Evolutionary conservation across 768 basidiomycete species (phyloP).

Genomic region (Pleurotus eryngii): DNA sequence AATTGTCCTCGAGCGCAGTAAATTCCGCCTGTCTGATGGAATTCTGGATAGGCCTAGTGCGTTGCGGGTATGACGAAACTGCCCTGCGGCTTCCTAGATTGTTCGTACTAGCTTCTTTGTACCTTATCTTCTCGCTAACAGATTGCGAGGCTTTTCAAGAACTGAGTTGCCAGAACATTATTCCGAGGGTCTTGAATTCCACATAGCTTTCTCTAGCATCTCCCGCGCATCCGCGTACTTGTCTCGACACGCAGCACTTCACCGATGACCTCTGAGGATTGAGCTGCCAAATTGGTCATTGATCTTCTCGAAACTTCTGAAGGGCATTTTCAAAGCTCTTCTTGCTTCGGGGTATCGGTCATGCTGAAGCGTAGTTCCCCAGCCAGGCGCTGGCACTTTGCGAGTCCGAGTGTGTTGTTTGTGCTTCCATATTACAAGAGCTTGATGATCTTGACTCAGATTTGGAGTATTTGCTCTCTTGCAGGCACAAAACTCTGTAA

Average conservation of each 20-base stretch:
- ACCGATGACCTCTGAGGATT: slow-evolving; percentile 3
- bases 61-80: slow-evolving; percentile 1
- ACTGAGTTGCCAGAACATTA: slow-evolving; percentile 9
- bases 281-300: slow-evolving; percentile 2
- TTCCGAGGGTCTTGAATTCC: slow-evolving; percentile 5
- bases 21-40: slow-evolving; percentile 2
- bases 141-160: slow-evolving; percentile 8
- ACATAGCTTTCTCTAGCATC: neutral
- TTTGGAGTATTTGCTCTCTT: slow-evolving; percentile 4
- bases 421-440: slow-evolving; percentile 8
- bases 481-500: slow-evolving; percentile 1
- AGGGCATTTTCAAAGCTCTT: neutral
- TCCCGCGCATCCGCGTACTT: neutral
- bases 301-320: neutral
- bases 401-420: slow-evolving; percentile 6
- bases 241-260: slow-evolving; percentile 2
- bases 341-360: slow-evolving; percentile 5
- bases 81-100: slow-evolving; percentile 6
- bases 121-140: slow-evolving; percentile 6
- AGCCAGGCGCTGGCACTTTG: slow-evolving; percentile 8
- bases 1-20: slow-evolving; percentile 2
- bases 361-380: neutral
- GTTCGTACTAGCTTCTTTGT: slow-evolving; percentile 3
- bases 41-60: neutral
- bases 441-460: neutral